These are phyloP conservation scores for Phytophthora citrophthora DNA, from an alignment of 352 stramenopile species.

Conservation along the genomic window DNA sequence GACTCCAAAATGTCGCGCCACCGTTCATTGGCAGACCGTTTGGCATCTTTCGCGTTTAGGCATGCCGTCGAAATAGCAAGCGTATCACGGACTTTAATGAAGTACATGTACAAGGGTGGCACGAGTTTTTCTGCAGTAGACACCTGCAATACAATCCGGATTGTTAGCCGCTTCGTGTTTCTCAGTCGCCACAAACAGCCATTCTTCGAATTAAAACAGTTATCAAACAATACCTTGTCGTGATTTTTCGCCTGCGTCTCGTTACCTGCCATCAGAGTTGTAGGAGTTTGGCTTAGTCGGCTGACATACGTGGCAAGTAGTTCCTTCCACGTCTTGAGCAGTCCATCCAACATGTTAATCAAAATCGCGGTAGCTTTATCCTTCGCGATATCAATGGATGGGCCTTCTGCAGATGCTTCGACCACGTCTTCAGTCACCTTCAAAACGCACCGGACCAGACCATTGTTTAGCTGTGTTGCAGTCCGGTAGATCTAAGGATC, in stretches of 20 bases:
- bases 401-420: constrained; percentile 34
- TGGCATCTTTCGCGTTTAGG: constrained; percentile 74
- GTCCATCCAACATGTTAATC: constrained; percentile 43
- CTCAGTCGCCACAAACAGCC: neutral
- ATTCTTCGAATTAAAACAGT: no score
- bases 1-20: constrained; percentile 70
- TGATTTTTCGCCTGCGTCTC: constrained; percentile 58
- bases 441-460: constrained; percentile 40
- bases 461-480: constrained; percentile 16
- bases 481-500: constrained; percentile 33
- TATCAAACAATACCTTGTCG: constrained; percentile 31
- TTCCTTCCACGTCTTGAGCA: constrained; percentile 56
- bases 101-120: constrained; percentile 54
- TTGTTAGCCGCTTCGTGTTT: constrained; percentile 1
- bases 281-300: constrained; percentile 48
- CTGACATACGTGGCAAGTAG: constrained; percentile 58
- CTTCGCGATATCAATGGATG: constrained; percentile 40
- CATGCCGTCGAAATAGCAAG: constrained; percentile 66
- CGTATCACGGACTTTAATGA: constrained; percentile 50
- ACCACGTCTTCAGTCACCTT: constrained; percentile 43
- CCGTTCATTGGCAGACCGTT: constrained; percentile 71
- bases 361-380: constrained; percentile 39
- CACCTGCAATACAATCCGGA: constrained; percentile 20
- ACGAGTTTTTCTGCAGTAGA: constrained; percentile 43
- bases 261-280: constrained; percentile 70